Percentiles rank a stretch among this genome's conserved stretches.
Conservation (phyloP, 2,329 filamentous ascomycete species). For the Fusarium graminum region DNA sequence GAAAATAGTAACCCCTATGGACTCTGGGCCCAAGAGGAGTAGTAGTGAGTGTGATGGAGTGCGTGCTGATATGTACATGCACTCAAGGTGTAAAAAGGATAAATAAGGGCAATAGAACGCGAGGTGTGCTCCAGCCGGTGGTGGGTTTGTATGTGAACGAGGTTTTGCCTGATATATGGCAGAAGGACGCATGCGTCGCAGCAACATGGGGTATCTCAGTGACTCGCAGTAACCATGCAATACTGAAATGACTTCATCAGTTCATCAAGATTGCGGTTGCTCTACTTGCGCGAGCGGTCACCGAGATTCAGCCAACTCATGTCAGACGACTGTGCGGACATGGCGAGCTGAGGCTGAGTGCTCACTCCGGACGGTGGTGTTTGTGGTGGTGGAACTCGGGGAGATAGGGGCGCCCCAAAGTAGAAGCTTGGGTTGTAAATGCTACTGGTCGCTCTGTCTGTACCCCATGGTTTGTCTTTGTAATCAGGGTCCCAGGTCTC, state of each 20-base stretch:
- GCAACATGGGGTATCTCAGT: constrained; percentile 41
- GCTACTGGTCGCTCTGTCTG: constrained; percentile 65
- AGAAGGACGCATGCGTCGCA: constrained; percentile 26
- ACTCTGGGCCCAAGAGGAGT: constrained; percentile 35
- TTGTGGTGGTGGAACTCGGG: constrained; percentile 51
- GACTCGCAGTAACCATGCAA: constrained; percentile 29
- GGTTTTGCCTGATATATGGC: constrained; percentile 5
- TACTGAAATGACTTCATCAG: constrained; percentile 36
- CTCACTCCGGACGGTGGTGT: constrained; percentile 57
- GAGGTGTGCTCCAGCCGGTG: constrained; percentile 23
- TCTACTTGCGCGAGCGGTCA: constrained; percentile 54
- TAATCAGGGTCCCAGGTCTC: constrained; percentile 67
- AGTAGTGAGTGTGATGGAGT: constrained; percentile 37
- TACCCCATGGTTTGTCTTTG: constrained; percentile 62
- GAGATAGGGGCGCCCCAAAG: constrained; percentile 57
- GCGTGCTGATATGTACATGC: constrained; percentile 36
- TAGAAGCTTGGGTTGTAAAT: constrained; percentile 64
- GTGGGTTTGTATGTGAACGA: constrained; percentile 12
- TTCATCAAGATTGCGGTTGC: constrained; percentile 34
- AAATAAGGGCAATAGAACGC: constrained; percentile 33
- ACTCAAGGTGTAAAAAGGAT: constrained; percentile 23
- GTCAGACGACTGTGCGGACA: constrained; percentile 68
- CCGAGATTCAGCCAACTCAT: constrained; percentile 87
- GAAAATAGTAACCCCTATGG: constrained; percentile 28
- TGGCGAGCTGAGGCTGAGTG: constrained; percentile 64